These are phyloP conservation scores for Beta macrorhiza DNA, from an alignment of 179 eudicot species.

Conservation along the genomic window DNA sequence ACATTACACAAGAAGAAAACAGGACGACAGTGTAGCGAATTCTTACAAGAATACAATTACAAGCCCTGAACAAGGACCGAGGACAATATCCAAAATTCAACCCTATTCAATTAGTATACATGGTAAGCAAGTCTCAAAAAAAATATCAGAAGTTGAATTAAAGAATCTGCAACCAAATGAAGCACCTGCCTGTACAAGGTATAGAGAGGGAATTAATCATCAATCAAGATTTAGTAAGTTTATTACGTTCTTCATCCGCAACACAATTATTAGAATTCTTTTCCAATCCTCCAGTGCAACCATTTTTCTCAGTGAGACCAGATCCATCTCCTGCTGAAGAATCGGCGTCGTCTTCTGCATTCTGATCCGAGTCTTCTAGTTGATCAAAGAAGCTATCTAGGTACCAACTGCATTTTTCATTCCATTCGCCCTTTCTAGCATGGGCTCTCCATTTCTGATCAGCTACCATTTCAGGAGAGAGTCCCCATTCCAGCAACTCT, in stretches of 20 bases:
- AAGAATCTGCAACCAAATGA: constrained; percentile 14
- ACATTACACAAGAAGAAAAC: not conserved
- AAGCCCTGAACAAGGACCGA: not conserved
- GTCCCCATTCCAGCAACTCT: constrained; percentile 58
- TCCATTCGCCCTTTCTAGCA: constrained; percentile 51
- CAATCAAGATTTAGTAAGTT: constrained; percentile 18
- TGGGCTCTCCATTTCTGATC: constrained; percentile 57
- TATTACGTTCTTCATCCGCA: constrained; percentile 20
- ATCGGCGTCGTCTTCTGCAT: constrained; percentile 27
- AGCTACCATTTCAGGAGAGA: constrained; percentile 57
- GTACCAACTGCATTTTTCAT: constrained; percentile 59
- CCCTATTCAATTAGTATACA: constrained; percentile 19
- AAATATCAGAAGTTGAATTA: not conserved
- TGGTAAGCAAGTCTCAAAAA: not conserved
- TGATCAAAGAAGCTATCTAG: constrained; percentile 55
- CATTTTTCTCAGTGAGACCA: not conserved
- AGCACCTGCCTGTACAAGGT: constrained; percentile 27
- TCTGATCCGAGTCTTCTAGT: constrained; percentile 39
- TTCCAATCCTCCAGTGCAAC: constrained; percentile 2
- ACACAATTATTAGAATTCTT: constrained; percentile 13
- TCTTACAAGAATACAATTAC: constrained; percentile 9
- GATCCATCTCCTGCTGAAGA: constrained; percentile 14
- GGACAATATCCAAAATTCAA: not conserved
- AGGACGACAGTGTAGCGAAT: not conserved
- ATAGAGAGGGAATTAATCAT: constrained; percentile 18